Percentiles rank a stretch among this genome's conserved stretches.
These are phyloP conservation scores for Aulographum hederae DNA, from an alignment of 2,329 filamentous ascomycete genomes.

Conservation along the genomic window DNA sequence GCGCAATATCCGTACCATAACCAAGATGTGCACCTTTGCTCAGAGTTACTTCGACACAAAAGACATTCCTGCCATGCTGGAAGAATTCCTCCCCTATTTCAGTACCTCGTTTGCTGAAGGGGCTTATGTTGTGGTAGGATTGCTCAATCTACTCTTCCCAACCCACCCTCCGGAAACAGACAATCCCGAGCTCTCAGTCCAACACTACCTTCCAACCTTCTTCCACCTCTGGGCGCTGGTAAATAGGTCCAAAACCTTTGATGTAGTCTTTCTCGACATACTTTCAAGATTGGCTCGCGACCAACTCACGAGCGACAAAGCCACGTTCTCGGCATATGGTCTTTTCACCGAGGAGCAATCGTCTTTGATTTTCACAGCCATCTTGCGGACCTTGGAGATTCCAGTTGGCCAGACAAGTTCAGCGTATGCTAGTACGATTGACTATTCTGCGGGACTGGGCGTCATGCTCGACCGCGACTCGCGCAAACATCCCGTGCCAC, in stretches of 20 bases:
- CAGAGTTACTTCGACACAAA: constrained; percentile 84
- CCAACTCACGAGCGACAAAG: constrained; percentile 53
- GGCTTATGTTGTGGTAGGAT: constrained; percentile 78
- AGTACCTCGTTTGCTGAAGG: constrained; percentile 84
- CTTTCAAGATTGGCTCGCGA: constrained; percentile 78
- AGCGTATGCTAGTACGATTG: constrained; percentile 64
- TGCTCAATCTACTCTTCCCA: constrained; percentile 75
- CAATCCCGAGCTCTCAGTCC: constrained; percentile 60
- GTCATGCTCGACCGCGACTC: constrained; percentile 81
- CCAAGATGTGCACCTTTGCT: constrained; percentile 78
- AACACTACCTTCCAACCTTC: constrained; percentile 78
- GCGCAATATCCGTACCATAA: constrained; percentile 52
- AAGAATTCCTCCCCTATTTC: constrained; percentile 44
- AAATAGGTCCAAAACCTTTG: constrained; percentile 72
- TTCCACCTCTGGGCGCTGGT: constrained; percentile 95
- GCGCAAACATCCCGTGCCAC: constrained; percentile 79
- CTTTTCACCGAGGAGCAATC: constrained; percentile 89
- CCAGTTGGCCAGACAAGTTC: constrained; percentile 92
- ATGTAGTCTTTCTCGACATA: constrained; percentile 75
- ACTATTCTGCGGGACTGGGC: constrained; percentile 66
- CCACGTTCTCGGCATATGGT: constrained; percentile 70
- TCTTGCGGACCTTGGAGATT: constrained; percentile 79
- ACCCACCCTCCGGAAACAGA: constrained; percentile 59
- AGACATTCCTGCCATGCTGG: constrained; percentile 55
- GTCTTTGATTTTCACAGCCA: constrained; percentile 78